Conservation (phyloP, 2,329 filamentous ascomycete species). For the Botrytis fragariae region DNA sequence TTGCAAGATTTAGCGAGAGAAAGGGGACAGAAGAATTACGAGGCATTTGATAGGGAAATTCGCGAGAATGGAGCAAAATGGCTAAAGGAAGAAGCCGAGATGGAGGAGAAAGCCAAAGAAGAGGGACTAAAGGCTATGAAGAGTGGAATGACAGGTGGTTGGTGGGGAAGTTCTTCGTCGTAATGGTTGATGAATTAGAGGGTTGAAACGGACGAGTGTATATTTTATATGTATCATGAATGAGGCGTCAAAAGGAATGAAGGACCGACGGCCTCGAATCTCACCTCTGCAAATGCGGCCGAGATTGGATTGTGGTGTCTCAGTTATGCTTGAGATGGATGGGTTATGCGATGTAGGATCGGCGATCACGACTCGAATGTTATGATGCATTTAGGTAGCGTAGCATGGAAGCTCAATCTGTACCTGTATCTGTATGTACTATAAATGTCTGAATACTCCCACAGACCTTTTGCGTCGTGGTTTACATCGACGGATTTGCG, state of each 20-base stretch:
- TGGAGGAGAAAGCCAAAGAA: slow-evolving; percentile 85
- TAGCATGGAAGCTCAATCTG: background rate
- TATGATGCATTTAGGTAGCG: slow-evolving; percentile 1
- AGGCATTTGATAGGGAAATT: slow-evolving; percentile 86
- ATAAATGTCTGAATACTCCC: background rate
- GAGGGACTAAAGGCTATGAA: slow-evolving; percentile 94
- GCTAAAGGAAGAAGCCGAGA: slow-evolving; percentile 87
- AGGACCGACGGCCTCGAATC: background rate
- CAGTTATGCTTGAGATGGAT: background rate
- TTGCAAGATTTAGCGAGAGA: slow-evolving; percentile 91
- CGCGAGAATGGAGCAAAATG: slow-evolving; percentile 91
- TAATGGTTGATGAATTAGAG: slow-evolving; percentile 4
- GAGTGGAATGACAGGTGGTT: slow-evolving; percentile 61
- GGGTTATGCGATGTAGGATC: background rate
- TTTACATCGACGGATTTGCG: background rate
- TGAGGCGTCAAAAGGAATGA: slow-evolving; percentile 9
- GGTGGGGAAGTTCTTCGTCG: slow-evolving; percentile 42
- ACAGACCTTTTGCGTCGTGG: background rate
- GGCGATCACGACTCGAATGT: background rate
- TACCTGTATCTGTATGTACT: background rate
- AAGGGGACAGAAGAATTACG: slow-evolving; percentile 85
- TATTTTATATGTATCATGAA: slow-evolving; percentile 12
- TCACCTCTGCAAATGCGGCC: slow-evolving; percentile 10
- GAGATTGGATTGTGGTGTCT: background rate
- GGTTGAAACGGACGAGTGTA: background rate